A percentile compares a stretch with the other conserved stretches of the same genome.
Conservation (phyloP, 192 early-diverging fungal species). For the Linnemannia schmuckeri region DNA sequence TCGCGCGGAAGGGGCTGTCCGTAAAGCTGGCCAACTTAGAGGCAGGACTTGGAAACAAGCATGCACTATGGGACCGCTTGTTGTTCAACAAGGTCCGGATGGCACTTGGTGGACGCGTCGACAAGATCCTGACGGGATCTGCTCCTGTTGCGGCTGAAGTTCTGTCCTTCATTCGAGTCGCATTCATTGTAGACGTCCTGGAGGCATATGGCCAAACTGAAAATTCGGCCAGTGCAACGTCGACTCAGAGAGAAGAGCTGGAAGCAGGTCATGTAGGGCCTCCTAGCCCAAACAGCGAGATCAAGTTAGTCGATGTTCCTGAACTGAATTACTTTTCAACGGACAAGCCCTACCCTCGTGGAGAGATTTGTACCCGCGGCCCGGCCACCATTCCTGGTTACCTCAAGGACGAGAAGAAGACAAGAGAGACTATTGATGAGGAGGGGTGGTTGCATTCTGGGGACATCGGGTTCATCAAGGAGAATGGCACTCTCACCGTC, state of each 20-base stretch:
- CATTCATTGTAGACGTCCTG: conserved; percentile 75
- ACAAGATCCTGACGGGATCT: conserved; percentile 75
- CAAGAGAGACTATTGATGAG: conserved; percentile 74
- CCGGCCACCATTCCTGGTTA: conserved; percentile 79
- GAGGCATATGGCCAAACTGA: conserved; percentile 94
- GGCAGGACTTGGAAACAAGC: conserved; percentile 69
- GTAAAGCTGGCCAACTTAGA: conserved; percentile 71
- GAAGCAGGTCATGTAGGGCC: conserved; percentile 82
- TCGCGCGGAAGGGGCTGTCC: conserved; percentile 69
- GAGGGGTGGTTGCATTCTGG: conserved; percentile 91
- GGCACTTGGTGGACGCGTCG: conserved; percentile 81
- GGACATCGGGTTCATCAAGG: conserved; percentile 83
- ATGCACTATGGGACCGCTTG: conserved; percentile 89
- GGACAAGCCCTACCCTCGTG: conserved; percentile 82
- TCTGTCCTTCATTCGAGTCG: conserved; percentile 83
- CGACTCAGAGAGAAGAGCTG: conserved; percentile 70
- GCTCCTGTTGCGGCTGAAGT: conserved; percentile 88
- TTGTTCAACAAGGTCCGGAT: conserved; percentile 81
- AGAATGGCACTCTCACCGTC: conserved; percentile 75
- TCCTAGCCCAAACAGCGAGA: conserved; percentile 73
- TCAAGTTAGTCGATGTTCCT: conserved; percentile 90
- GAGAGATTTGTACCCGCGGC: conserved; percentile 89
- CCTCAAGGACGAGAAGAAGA: conserved; percentile 80
- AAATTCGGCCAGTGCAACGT: conserved; percentile 65
- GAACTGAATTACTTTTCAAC: conserved; percentile 85